Evolutionary conservation across 2,329 filamentous ascomycete species (phyloP).

Genomic region (Neophaeococcomyces mojaviensis): DNA sequence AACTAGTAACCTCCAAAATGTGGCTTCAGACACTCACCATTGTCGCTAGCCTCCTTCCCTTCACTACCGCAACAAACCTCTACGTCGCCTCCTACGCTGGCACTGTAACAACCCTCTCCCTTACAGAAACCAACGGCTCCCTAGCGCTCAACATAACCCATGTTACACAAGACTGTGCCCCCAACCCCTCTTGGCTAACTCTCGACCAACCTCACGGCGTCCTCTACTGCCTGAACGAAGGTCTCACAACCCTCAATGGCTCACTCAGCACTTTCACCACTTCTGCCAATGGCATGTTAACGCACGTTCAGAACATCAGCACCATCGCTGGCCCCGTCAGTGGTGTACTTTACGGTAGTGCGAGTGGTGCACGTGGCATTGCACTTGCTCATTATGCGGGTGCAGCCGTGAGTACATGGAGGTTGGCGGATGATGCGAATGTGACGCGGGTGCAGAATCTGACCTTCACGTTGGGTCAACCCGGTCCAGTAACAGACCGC

Average conservation of each 20-base stretch:
- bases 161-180: constrained; percentile 15
- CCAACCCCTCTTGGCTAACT: constrained; percentile 32
- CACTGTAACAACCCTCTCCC: constrained; percentile 28
- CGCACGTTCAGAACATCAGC: constrained; percentile 16
- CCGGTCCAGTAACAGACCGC: constrained; percentile 40
- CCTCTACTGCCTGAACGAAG: constrained; percentile 32
- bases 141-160: constrained; percentile 20
- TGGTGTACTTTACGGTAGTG: constrained; percentile 28
- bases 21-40: too few species aligned
- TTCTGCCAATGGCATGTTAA: constrained; percentile 19
- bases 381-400: constrained; percentile 26
- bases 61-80: constrained; percentile 20
- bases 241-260: constrained; percentile 25
- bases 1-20: too few species aligned
- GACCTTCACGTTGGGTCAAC: constrained; percentile 14
- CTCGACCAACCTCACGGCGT: constrained; percentile 23
- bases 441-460: constrained; percentile 13
- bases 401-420: constrained; percentile 4
- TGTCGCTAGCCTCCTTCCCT: too few species aligned
- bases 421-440: background rate
- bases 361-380: constrained; percentile 1
- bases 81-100: constrained; percentile 35
- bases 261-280: constrained; percentile 25
- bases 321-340: constrained; percentile 26
- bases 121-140: constrained; percentile 23